A percentile compares a stretch with the other conserved stretches of the same genome.
Evolutionary conservation across 75 land plant genomes (phyloP).

Genomic region (Selaginella tamariscina): DNA sequence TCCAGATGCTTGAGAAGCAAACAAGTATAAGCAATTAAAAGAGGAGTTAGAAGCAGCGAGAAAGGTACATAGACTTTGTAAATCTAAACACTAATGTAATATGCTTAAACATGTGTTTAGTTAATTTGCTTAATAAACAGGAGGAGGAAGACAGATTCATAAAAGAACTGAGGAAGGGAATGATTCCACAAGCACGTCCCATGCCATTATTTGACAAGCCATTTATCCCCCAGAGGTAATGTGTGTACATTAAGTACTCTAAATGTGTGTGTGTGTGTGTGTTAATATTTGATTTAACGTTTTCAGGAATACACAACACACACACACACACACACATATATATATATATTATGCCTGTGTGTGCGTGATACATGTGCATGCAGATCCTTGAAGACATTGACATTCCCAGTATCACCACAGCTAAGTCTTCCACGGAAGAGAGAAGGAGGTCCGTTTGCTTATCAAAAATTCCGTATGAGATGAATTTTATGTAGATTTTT

Average conservation of each 20-base stretch:
- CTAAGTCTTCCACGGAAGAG: not conserved
- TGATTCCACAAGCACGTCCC: conserved; percentile 89
- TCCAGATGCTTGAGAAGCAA: conserved; percentile 80
- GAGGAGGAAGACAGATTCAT: conserved; percentile 76
- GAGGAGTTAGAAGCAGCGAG: conserved; percentile 70
- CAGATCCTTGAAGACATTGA: not conserved
- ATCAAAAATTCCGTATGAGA: too few species aligned
- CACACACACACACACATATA: too few species aligned
- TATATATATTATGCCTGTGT: too few species aligned
- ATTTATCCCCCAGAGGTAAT: conserved; percentile 71
- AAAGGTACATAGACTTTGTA: conserved; percentile 58
- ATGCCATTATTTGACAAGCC: conserved; percentile 64
- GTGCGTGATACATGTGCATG: not conserved
- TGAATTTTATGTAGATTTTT: too few species aligned
- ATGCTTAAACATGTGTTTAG: too few species aligned
- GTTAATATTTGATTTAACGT: too few species aligned
- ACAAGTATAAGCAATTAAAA: conserved; percentile 55
- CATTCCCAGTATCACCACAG: not conserved
- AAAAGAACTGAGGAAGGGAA: conserved; percentile 59
- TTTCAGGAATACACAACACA: too few species aligned
- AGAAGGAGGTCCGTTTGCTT: too few species aligned
- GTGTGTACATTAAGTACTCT: too few species aligned
- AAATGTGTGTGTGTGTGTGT: not conserved
- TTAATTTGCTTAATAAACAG: too few species aligned
- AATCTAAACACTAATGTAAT: too few species aligned